Evolutionary conservation across 257 asterid species (phyloP), one percentile per base, ranked within the genome.

Genomic region (Jacaranda copaia): DNA sequence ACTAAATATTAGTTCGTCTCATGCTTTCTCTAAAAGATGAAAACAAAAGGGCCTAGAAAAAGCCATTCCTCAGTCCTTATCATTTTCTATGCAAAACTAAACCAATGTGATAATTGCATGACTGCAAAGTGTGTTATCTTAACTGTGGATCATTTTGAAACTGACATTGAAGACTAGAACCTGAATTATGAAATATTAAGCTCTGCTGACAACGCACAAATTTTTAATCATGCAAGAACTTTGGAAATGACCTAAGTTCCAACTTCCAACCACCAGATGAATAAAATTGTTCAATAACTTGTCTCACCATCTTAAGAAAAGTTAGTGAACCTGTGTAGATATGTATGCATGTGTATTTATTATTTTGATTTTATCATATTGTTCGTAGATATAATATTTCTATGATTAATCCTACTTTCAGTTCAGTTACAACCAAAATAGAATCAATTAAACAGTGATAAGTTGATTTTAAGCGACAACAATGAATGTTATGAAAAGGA

Each of bases 161-260:
- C 62, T 58, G 40, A 58, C 38, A 58, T 19, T 58, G 40, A 20
- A 20, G 40, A 19, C 62, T 18, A 6, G 62, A 5, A 56, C 65
- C 65, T 58, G n/a, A 58, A 58, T 58, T 3, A 56, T 58, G 65
- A 58, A 58, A 58, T 19, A 56, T 11, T 58, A 20, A 8, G 71
- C 56, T 45, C 71, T n/a, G 42, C 4, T n/a, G n/a, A 65, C 18
- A 7, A 62, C 14, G 48, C 5, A 4, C 10, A 45, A 45, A 45
- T 10, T 7, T 45, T 7, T 45, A 7, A 3, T 45, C 51, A 6
- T 3, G 13, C 8, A 9, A 35, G 36, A 36, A 10, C 13, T 66
- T 39, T 65, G 35, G n/a, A 16, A 3, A 42, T 6, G 10, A 56
- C 18, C 62, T 56, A 56, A 18, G 9, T 56, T 18, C n/a, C 52